These are phyloP conservation scores for Trichoderma harzianum DNA, from an alignment of 2,329 filamentous ascomycete genomes.

Conservation along the genomic window DNA sequence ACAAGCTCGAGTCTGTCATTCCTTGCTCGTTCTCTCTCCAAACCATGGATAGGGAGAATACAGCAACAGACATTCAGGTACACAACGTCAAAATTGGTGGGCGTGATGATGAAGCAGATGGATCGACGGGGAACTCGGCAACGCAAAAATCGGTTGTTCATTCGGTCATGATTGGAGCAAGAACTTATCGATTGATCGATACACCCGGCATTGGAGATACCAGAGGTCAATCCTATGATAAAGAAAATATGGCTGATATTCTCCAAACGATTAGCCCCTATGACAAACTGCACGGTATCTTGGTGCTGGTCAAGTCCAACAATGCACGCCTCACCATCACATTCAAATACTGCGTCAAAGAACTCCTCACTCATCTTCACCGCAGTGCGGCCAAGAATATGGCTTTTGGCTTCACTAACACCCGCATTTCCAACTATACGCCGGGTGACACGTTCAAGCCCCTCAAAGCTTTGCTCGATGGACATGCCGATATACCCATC, in stretches of 20 bases:
- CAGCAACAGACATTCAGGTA: not conserved
- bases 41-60: not conserved
- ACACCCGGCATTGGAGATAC: conserved; percentile 15
- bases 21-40: conserved; percentile 21
- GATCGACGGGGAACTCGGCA: conserved; percentile 5
- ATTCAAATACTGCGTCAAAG: conserved; percentile 1
- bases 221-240: not conserved
- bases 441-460: conserved; percentile 9
- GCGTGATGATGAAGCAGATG: conserved; percentile 20
- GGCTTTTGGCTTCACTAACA: conserved; percentile 17
- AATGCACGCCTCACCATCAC: conserved; percentile 8
- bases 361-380: conserved; percentile 14
- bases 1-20: conserved; percentile 16
- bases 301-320: conserved; percentile 16
- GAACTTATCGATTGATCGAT: conserved; percentile 17
- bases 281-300: conserved; percentile 1
- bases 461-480: conserved; percentile 2
- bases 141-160: conserved; percentile 9
- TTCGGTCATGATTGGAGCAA: conserved; percentile 1
- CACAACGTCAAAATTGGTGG: conserved; percentile 17
- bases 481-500: not conserved
- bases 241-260: conserved; percentile 16
- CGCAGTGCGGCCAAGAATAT: conserved; percentile 3
- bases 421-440: conserved; percentile 12
- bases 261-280: conserved; percentile 3